Conservation (phyloP, 371 early-diverging fungal species). For the Phascolomyces articulosus region DNA sequence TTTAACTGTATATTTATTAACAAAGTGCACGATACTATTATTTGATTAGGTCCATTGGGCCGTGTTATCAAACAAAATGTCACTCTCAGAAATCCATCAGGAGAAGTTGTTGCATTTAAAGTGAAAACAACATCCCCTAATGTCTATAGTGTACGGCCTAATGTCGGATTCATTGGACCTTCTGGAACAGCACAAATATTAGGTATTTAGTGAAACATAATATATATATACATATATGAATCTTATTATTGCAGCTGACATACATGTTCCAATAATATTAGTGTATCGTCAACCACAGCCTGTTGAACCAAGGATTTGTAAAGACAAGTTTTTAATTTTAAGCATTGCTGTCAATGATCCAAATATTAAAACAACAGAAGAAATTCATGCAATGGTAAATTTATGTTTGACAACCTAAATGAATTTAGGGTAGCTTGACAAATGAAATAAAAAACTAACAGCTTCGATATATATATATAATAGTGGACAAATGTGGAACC, state of each 20-base stretch:
- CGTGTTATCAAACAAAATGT: not conserved
- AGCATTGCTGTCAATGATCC: slow-evolving; percentile 25
- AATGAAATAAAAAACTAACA: too few relatives aligned
- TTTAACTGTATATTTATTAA: too few relatives aligned
- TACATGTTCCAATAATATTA: slow-evolving; percentile 14
- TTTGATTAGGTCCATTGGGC: not conserved
- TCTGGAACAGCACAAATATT: too few relatives aligned
- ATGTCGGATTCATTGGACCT: slow-evolving; percentile 68
- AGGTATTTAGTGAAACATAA: too few relatives aligned
- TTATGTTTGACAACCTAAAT: too few relatives aligned
- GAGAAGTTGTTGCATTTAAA: slow-evolving; percentile 66
- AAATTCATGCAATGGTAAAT: slow-evolving; percentile 29
- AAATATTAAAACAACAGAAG: slow-evolving; percentile 71
- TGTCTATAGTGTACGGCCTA: slow-evolving; percentile 82
- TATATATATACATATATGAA: too few relatives aligned
- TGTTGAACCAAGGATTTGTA: slow-evolving; percentile 73
- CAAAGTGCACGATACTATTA: too few relatives aligned
- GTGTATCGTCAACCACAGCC: slow-evolving; percentile 76
- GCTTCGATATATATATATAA: not conserved
- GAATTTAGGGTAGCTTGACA: too few relatives aligned
- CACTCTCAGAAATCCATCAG: not conserved
- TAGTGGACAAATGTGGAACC: not conserved
- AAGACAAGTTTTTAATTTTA: slow-evolving; percentile 84
- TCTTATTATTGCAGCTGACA: too few relatives aligned
- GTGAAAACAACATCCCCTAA: slow-evolving; percentile 88